These are phyloP conservation scores for Amphirosellinia nigrospora DNA, from an alignment of 495 filamentous ascomycete species.

Conservation along the genomic window DNA sequence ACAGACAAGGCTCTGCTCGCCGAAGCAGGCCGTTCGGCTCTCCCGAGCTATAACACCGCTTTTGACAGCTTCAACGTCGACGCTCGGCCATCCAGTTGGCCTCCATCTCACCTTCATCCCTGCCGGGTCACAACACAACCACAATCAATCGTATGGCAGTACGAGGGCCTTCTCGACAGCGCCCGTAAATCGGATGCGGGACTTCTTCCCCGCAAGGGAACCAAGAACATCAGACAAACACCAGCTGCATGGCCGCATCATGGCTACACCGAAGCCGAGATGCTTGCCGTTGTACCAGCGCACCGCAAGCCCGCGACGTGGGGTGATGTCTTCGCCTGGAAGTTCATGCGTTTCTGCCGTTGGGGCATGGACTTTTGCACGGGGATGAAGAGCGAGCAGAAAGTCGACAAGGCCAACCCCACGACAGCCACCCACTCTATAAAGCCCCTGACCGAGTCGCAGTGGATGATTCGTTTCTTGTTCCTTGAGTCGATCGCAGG, in stretches of 20 bases:
- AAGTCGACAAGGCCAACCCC: conserved; percentile 53
- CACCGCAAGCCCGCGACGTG: conserved; percentile 46
- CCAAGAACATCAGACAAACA: conserved; percentile 52
- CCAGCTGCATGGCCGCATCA: conserved; percentile 73
- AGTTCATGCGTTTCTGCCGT: conserved; percentile 45
- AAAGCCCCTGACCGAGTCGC: conserved; percentile 53
- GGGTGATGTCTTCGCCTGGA: conserved; percentile 55
- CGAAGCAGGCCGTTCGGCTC: conserved; percentile 44
- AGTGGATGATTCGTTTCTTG: conserved; percentile 77
- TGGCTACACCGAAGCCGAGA: conserved; percentile 58
- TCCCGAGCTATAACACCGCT: conserved; percentile 37
- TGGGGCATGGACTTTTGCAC: conserved; percentile 57
- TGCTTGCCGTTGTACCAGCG: conserved; percentile 48
- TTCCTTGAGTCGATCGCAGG: conserved; percentile 95
- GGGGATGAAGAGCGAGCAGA: conserved; percentile 49
- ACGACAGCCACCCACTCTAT: conserved; percentile 50
- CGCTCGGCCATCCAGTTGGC: conserved; percentile 27
- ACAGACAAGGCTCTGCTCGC: conserved; percentile 42
- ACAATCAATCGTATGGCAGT: conserved; percentile 18
- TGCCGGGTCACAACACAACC: conserved; percentile 19
- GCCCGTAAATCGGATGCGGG: conserved; percentile 41
- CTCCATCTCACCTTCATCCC: conserved; percentile 32
- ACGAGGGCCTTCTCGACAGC: conserved; percentile 52
- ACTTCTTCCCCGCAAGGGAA: conserved; percentile 57
- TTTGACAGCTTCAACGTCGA: conserved; percentile 26